Evolutionary conservation across 1,284 basidiomycete genomes (phyloP), one percentile per base, ranked within the genome.

Genomic region (Heterobasidion occidentale): DNA sequence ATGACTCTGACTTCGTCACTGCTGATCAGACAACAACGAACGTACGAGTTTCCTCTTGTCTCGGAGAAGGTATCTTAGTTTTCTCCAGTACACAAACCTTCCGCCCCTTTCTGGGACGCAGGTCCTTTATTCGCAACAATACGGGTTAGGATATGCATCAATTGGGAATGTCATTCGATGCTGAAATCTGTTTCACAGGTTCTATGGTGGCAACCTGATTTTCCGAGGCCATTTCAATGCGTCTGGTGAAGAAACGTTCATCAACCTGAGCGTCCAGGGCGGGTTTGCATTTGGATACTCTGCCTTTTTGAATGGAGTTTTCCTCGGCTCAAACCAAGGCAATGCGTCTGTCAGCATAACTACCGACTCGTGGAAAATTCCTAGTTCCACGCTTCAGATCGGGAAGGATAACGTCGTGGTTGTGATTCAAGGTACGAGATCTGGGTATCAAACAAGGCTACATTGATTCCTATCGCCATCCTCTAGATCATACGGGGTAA

Each of bases 51-150:
- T 14, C 17, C 14, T 14, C 8, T 4, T 45, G 8, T 5, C 42
- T 45, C 42, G 7, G 17, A 45, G 14, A 45, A 14, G 14, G 7
- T 45, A 17, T 45, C 17, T 70, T 74, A 54, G 35, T 4, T 36
- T 15, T 46, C 20, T 15, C 6, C 50, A 78, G 77, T 77, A 77
- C 60, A 77, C 76, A 2, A 76, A 78, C 63, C 67, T 77, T 7
- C 77, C 76, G 5, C 71, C 72, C 5, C 60, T 78, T 9, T 64
- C 73, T 2, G 75, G 74, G 11, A 64, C 67, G 44, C 66, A 66
- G 34, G 75, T 78, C 15, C 65, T 79, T 34, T 78, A 78, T 61
- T 77, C 76, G 1, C 77, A 78, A 54, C 76, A 79, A 68, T 78
- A 79, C 56, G 77, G 76, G 77, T 77, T 59, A 27, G 68, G 58